Percentiles rank a stretch among this genome's conserved stretches.
Evolutionary conservation across 1,284 basidiomycete species (phyloP).

Genomic region (Trichosporon coremiiforme): DNA sequence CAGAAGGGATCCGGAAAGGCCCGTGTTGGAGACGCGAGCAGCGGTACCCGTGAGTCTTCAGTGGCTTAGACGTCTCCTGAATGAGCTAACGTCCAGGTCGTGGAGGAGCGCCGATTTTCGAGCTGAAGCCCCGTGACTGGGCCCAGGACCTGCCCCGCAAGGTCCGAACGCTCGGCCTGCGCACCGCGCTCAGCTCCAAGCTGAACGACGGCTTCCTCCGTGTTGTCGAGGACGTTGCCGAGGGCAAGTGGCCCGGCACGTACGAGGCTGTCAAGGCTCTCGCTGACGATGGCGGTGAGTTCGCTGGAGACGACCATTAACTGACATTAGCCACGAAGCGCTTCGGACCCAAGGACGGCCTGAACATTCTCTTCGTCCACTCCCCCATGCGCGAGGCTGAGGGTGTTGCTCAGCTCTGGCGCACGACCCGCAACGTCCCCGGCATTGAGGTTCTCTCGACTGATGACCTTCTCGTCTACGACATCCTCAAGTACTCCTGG

Average conservation of each 20-base stretch:
- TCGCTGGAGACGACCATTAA: not conserved
- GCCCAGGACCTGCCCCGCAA: conserved; percentile 86
- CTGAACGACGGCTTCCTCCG: conserved; percentile 73
- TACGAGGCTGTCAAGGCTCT: conserved; percentile 44
- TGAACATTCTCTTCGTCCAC: conserved; percentile 54
- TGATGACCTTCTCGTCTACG: conserved; percentile 72
- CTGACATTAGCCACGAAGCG: conserved; percentile 30
- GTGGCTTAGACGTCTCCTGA: too few relatives aligned
- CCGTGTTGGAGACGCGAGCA: conserved; percentile 83
- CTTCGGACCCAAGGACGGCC: conserved; percentile 44
- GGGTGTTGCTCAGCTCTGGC: conserved; percentile 33
- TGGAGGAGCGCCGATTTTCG: conserved; percentile 89
- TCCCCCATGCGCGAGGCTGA: conserved; percentile 37
- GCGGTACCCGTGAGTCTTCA: conserved; percentile 70
- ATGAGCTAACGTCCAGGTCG: conserved; percentile 52
- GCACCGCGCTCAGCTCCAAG: conserved; percentile 80
- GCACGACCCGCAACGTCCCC: conserved; percentile 57
- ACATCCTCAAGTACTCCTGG: conserved; percentile 69
- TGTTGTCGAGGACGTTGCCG: conserved; percentile 72
- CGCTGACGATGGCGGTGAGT: conserved; percentile 29
- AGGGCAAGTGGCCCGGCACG: conserved; percentile 55
- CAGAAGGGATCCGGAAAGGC: conserved; percentile 93
- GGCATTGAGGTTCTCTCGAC: conserved; percentile 66
- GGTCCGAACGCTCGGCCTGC: conserved; percentile 89
- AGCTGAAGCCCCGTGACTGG: conserved; percentile 87